Base-by-base conservation (phyloP, 805 yeast genomes). In the Candida germanica region DNA sequence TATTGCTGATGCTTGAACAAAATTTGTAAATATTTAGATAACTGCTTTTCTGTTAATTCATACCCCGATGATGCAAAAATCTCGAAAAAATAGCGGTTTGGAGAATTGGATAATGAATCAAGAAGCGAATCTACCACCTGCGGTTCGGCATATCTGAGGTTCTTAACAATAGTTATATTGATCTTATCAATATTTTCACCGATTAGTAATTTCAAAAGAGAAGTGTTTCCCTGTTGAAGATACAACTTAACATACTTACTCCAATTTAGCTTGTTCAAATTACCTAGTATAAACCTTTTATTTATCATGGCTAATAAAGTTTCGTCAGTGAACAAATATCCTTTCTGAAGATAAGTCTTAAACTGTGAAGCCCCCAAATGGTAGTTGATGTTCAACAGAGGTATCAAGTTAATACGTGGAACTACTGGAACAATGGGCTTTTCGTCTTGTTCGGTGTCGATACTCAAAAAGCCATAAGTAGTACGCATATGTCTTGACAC, bases 241-340 rank as follows among this genome's bases (percentile, higher is more conserved):
- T 38, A 13, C 21, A 33, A 15, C 6, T 26, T 29, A 2, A 39
- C 31, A 27, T 41, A 41, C 19, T 32, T 34, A 10, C 22, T 31
- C 30, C 38, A n/a, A 16, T 44, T 35, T 1, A 37, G 8, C 7
- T 28, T 37, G 9, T 33, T 21, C 26, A 42, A 8, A 5, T 30
- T 13, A n/a, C 26, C 30, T 22, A 36, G 11, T 22, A 55, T 46
- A 34, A 65, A 64, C 10, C 48, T 47, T 17, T 52, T 48, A 32
- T 55, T 64, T 17, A 64, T 46, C 3, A 66, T 29, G 6, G 56
- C 50, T 3, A 40, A 44, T 62, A 70, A 60, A 3, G 72, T 66
- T 5, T 38, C 37, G 5, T 48, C 31, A 14, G 49, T 52, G 47
- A 67, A 67, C 6, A 50, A 49, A 25, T 49, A 53, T 0, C 69